These are phyloP conservation scores for Camelina neglecta DNA, from an alignment of 345 rosid genomes.

Conservation along the genomic window DNA sequence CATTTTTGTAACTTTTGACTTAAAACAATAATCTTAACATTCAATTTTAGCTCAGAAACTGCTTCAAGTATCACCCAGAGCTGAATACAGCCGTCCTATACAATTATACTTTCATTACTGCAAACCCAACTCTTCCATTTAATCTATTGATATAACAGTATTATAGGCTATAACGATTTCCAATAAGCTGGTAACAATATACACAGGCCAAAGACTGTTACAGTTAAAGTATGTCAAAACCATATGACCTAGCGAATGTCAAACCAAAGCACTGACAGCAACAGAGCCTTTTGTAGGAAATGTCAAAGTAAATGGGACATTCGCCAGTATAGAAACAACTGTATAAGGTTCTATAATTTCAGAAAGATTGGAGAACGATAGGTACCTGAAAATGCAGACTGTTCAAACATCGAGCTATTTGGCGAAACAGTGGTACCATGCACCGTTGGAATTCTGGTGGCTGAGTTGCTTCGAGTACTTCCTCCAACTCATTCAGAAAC, in stretches of 20 bases:
- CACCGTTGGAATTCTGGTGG: slow-evolving; percentile 73
- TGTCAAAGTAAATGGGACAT: not conserved
- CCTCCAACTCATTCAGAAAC: slow-evolving; percentile 76
- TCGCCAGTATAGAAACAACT: not conserved
- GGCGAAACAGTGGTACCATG: slow-evolving; percentile 68
- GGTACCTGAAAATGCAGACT: slow-evolving; percentile 82
- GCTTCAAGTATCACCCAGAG: slow-evolving; percentile 5
- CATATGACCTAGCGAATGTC: slow-evolving; percentile 5
- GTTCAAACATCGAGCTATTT: slow-evolving; percentile 69
- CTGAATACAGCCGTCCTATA: slow-evolving; percentile 5
- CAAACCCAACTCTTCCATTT: not conserved
- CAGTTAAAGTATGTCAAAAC: slow-evolving; percentile 14
- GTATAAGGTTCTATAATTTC: not conserved
- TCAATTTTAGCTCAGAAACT: not conserved
- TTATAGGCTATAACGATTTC: not conserved
- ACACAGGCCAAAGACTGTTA: not conserved
- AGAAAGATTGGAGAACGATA: slow-evolving; percentile 3
- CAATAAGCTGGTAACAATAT: not conserved
- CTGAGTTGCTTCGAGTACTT: slow-evolving; percentile 75
- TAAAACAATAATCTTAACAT: not conserved
- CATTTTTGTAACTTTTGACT: not conserved
- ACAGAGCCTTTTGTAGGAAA: slow-evolving; percentile 12
- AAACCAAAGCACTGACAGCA: slow-evolving; percentile 18
- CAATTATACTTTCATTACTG: not conserved
- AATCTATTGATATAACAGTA: slow-evolving; percentile 10